phyloP scores from a whole-genome alignment of 2,329 filamentous ascomycete genomes.

The Fusarium phyllophilum region DNA sequence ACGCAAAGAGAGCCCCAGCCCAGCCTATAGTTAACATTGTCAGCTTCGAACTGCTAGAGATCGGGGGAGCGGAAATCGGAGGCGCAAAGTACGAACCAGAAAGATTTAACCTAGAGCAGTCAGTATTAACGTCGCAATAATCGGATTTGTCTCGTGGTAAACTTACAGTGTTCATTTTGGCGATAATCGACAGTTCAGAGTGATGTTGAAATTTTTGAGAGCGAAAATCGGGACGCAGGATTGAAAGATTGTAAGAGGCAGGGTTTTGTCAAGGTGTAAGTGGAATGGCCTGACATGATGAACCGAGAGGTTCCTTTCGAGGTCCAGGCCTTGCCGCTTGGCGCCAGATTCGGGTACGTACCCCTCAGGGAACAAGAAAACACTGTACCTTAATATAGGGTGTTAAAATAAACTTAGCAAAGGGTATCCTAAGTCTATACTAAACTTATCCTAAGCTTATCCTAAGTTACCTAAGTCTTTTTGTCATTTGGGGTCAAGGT shows the following conservation, averaged over 20 bases:
- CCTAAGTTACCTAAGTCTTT: background rate
- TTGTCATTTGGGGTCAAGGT: background rate
- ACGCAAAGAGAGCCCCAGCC: conserved; percentile 92
- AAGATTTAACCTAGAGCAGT: conserved; percentile 66
- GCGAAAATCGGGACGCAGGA: conserved; percentile 27
- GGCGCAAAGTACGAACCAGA: conserved; percentile 63
- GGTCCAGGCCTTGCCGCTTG: conserved; percentile 38
- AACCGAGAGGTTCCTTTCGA: conserved; percentile 28
- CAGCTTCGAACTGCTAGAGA: conserved; percentile 4
- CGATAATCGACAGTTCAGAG: background rate
- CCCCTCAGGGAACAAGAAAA: background rate
- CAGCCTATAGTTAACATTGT: conserved; percentile 65
- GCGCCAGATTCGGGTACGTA: conserved; percentile 37
- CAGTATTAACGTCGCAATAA: conserved; percentile 31
- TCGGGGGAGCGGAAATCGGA: conserved; percentile 7
- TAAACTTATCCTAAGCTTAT: background rate
- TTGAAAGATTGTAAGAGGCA: conserved; percentile 33
- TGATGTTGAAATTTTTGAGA: conserved; percentile 10
- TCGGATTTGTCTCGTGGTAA: background rate
- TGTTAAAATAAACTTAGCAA: background rate
- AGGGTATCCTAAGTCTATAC: background rate
- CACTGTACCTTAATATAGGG: background rate
- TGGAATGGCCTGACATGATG: conserved; percentile 45
- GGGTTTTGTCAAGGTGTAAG: conserved; percentile 42
- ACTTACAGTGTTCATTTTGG: conserved; percentile 67